A percentile compares a stretch with the other conserved stretches of the same genome.
Conservation (phyloP, 1,284 basidiomycete genomes). For the Cystobasidiaceae sp. region DNA sequence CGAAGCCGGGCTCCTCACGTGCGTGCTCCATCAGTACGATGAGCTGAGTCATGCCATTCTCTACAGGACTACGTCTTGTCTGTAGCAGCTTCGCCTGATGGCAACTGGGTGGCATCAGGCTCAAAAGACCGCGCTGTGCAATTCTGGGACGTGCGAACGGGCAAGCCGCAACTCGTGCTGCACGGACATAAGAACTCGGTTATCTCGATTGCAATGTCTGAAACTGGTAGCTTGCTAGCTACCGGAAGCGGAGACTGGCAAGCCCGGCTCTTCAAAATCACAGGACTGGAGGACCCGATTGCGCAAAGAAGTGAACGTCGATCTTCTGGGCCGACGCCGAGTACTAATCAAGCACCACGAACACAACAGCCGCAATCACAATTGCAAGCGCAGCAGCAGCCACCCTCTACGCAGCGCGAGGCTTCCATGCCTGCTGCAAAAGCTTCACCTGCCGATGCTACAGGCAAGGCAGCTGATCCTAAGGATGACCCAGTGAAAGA, state of each 20-base stretch:
- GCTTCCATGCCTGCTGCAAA: too few species aligned
- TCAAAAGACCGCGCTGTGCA: constrained; percentile 83
- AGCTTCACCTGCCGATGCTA: too few species aligned
- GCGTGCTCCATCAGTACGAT: too few species aligned
- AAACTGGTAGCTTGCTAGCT: constrained; percentile 66
- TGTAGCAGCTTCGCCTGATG: constrained; percentile 75
- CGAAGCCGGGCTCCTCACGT: too few species aligned
- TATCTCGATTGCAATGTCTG: constrained; percentile 76
- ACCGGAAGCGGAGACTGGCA: constrained; percentile 84
- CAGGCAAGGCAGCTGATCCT: too few species aligned
- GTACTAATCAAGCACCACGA: background rate
- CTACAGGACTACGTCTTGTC: constrained; percentile 68
- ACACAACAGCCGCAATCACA: background rate
- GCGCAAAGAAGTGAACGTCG: too few species aligned
- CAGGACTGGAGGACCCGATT: background rate
- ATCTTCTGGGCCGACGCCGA: too few species aligned
- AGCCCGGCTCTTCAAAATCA: constrained; percentile 64
- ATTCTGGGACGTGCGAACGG: constrained; percentile 75
- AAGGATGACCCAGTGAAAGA: too few species aligned
- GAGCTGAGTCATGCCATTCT: background rate
- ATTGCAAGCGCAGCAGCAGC: background rate
- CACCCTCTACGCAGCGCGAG: too few species aligned
- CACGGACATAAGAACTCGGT: constrained; percentile 89
- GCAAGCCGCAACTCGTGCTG: constrained; percentile 71
- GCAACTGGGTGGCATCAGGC: constrained; percentile 80